These are phyloP conservation scores for Thermothielavioides terrestris DNA, from an alignment of 495 filamentous ascomycete species.

Conservation along the genomic window DNA sequence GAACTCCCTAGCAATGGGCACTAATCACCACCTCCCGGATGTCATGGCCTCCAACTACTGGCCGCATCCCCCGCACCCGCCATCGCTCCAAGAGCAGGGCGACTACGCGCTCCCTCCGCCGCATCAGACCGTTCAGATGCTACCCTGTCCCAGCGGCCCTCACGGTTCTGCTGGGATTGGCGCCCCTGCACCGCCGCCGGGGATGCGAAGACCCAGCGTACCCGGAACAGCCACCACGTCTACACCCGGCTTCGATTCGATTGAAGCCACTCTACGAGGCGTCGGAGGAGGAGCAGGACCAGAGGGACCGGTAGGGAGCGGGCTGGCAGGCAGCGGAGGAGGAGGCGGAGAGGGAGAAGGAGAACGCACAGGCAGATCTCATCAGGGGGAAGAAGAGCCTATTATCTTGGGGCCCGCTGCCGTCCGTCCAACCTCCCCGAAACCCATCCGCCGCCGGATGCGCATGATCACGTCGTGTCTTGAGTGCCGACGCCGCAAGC, in stretches of 20 bases:
- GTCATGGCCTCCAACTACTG: background rate
- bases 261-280: no score
- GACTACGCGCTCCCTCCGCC: background rate
- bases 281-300: no score
- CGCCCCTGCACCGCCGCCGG: no score
- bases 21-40: background rate
- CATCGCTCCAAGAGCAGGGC: background rate
- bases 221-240: background rate
- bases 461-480: constrained; percentile 61
- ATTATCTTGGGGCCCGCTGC: background rate
- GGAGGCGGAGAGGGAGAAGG: background rate
- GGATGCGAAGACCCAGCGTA: background rate
- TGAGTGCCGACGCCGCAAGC: constrained; percentile 68
- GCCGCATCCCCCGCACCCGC: background rate
- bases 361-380: no score
- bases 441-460: constrained; percentile 53
- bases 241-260: background rate
- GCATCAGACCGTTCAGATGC: background rate
- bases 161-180: background rate
- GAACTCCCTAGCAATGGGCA: background rate
- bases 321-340: no score
- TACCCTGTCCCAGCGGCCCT: background rate
- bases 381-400: constrained; percentile 1
- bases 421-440: constrained; percentile 7
- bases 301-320: no score